These are phyloP conservation scores for Fusarium sp. DNA, from an alignment of 2,329 filamentous ascomycete species.

Conservation along the genomic window DNA sequence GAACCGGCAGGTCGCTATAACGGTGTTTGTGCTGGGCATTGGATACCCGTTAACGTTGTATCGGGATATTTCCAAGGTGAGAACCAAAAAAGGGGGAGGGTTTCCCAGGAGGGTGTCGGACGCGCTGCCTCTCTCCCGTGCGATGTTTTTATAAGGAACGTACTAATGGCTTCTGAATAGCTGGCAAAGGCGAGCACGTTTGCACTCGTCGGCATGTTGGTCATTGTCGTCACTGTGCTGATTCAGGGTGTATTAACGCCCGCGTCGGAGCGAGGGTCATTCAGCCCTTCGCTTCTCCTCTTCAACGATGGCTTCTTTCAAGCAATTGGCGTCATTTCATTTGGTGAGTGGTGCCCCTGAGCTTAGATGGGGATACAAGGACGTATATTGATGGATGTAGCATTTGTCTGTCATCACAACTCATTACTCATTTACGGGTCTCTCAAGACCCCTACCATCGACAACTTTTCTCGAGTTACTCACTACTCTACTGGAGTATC, in stretches of 20 bases:
- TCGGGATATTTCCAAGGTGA: conserved; percentile 94
- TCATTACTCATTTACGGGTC: conserved; percentile 98
- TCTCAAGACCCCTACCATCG: conserved; percentile 90
- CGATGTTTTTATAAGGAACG: background rate
- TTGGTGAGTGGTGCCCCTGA: conserved; percentile 70
- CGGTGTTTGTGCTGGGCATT: conserved; percentile 86
- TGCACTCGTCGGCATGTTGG: conserved; percentile 89
- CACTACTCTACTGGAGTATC: conserved; percentile 93
- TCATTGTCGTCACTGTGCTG: conserved; percentile 90
- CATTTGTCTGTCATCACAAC: conserved; percentile 88
- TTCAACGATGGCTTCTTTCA: conserved; percentile 92
- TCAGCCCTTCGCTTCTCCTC: conserved; percentile 77
- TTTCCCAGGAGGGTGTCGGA: background rate
- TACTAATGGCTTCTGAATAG: conserved; percentile 58
- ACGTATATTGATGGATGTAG: conserved; percentile 44
- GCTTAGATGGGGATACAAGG: background rate
- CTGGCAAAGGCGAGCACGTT: conserved; percentile 95
- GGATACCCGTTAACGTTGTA: conserved; percentile 95
- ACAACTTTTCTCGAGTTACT: conserved; percentile 92
- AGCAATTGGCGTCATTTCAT: conserved; percentile 97
- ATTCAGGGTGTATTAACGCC: conserved; percentile 85
- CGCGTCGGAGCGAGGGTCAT: conserved; percentile 75
- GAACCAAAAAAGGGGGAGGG: conserved; percentile 30
- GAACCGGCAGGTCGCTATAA: conserved; percentile 84
- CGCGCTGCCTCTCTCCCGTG: background rate